Conservation (phyloP, 768 basidiomycete genomes). For the Macrocybe gigantea region DNA sequence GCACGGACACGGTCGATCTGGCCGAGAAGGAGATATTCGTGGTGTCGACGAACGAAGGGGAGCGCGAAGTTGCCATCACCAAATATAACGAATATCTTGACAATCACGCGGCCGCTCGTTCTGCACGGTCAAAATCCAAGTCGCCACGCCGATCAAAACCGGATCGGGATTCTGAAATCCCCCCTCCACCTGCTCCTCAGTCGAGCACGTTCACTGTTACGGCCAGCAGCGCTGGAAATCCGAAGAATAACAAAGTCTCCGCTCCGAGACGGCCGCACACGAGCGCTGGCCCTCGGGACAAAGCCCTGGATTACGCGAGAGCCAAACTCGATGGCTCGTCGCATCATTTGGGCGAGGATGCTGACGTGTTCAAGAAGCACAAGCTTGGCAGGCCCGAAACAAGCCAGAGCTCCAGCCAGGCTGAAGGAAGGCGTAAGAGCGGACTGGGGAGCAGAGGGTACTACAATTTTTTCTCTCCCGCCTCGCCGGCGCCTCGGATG, state of each 20-base stretch:
- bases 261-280: slow-evolving; percentile 59
- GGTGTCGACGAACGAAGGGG: slow-evolving; percentile 64
- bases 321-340: not conserved
- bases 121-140: slow-evolving; percentile 47
- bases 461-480: slow-evolving; percentile 8
- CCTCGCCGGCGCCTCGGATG: slow-evolving; percentile 1
- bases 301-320: slow-evolving; percentile 26
- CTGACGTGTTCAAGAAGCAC: slow-evolving; percentile 5
- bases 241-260: slow-evolving; percentile 5
- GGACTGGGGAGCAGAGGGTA: not conserved
- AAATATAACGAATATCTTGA: slow-evolving; percentile 46
- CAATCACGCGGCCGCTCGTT: slow-evolving; percentile 14
- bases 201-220: slow-evolving; percentile 6
- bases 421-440: not conserved
- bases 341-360: slow-evolving; percentile 1
- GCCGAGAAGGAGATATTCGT: slow-evolving; percentile 61
- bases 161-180: slow-evolving; percentile 22
- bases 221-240: slow-evolving; percentile 1
- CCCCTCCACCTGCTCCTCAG: slow-evolving; percentile 36
- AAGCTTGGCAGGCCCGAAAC: not conserved
- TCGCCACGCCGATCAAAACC: slow-evolving; percentile 43
- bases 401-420: not conserved
- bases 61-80: slow-evolving; percentile 58
- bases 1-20: slow-evolving; percentile 65
- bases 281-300: slow-evolving; percentile 66